A percentile compares a stretch with the other conserved stretches of the same genome.
Conservation (phyloP, 2,329 filamentous ascomycete genomes). For the Orbilia quercus region DNA sequence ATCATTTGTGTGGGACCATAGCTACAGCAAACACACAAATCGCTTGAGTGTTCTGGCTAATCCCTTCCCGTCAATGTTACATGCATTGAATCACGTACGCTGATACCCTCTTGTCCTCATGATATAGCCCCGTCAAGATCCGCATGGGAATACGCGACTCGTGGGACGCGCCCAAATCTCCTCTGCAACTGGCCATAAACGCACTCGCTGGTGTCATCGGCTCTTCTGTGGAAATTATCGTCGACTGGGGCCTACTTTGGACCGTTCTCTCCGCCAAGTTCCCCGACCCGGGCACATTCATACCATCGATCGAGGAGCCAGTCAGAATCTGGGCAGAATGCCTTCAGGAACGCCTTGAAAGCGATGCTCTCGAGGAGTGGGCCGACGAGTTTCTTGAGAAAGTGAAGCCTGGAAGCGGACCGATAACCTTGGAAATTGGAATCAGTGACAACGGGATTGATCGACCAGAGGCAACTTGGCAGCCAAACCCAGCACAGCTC, state of each 20-base stretch:
- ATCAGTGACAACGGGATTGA: constrained; percentile 36
- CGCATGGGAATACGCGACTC: constrained; percentile 53
- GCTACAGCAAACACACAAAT: constrained; percentile 19
- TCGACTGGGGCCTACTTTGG: constrained; percentile 54
- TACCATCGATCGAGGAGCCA: constrained; percentile 45
- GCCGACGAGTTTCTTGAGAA: constrained; percentile 50
- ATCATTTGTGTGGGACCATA: constrained; percentile 19
- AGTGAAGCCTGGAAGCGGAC: constrained; percentile 20
- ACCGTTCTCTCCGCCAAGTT: constrained; percentile 37
- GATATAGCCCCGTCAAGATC: constrained; percentile 48
- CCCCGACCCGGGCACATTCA: constrained; percentile 48
- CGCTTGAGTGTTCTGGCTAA: no score
- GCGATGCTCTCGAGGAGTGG: constrained; percentile 39
- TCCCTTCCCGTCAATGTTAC: no score
- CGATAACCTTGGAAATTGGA: constrained; percentile 44
- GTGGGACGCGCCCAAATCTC: constrained; percentile 47
- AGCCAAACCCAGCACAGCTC: constrained; percentile 5
- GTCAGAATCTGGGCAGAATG: constrained; percentile 42
- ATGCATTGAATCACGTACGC: constrained; percentile 1
- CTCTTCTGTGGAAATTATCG: constrained; percentile 19
- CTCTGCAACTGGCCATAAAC: constrained; percentile 43
- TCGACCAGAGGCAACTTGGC: constrained; percentile 35
- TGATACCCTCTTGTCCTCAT: constrained; percentile 16
- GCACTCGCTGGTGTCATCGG: constrained; percentile 38
- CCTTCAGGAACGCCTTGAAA: constrained; percentile 54